Evolutionary conservation across 2,329 filamentous ascomycete species (phyloP), one percentile per base, ranked within the genome.

Genomic region (Plectosphaerella cucumerina): DNA sequence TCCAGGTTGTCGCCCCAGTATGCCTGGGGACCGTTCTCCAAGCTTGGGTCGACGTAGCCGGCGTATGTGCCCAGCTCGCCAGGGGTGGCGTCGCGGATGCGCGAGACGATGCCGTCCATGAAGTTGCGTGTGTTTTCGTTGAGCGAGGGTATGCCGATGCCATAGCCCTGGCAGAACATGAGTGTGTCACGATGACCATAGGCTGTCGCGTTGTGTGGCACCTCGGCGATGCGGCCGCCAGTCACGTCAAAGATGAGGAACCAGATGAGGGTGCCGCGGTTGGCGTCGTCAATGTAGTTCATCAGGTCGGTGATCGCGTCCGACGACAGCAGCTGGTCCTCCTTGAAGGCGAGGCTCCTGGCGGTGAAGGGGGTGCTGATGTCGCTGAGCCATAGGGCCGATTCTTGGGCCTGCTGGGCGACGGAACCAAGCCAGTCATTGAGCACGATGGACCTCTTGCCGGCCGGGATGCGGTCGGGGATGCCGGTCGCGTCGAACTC

Each of bases 111-210:
- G 6, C 74, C 75, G 15, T 70, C 65, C 37, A 85, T 61, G 49
- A 85, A 85, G 1, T 65, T 58, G 50, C 68, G 73, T 2, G 76
- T 80, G 12, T 65, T 68, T n/a, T 68, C 55, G 1, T 68, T 70
- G 14, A 84, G 60, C 1, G 65, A 65, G 0, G 72, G 66, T 0
- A 81, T 58, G 17, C 76, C 78, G 43, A 86, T 60, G 9, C 73
- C 80, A 59, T 86, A 86, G 0, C 77, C 79, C 60, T 87, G 81
- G 60, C 83, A 77, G 68, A 83, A 85, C 65, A 86, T 77, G 39
- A 85, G 58, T 55, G 81, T 81, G 68, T 87, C 80, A 44, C 85
- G 77, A 59, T 87, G 84, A 1, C 78, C 75, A 59, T 84, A 87
- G 8, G 82, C 77, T 0, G 83, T 85, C 10, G 76, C 76, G 56